Evolutionary conservation across 2,329 filamentous ascomycete species (phyloP), one percentile per base, ranked within the genome.

Genomic region (Gnomoniopsis sp.): DNA sequence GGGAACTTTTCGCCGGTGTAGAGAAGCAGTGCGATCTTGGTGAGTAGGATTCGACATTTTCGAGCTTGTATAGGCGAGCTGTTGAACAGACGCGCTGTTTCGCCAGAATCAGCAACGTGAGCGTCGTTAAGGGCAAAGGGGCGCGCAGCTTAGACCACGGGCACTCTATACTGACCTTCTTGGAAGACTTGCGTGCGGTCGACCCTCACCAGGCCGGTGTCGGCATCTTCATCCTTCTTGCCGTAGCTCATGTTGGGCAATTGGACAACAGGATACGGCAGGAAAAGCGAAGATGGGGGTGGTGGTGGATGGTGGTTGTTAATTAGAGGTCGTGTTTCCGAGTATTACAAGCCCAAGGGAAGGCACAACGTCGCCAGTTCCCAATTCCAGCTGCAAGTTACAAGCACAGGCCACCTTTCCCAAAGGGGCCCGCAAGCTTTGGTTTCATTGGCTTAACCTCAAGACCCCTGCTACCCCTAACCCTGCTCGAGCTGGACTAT

Each of bases 161-260:
- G 43, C 47, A 43, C 21, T 19, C 3, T 47, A 26, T 30, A 33
- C 80, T 72, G 77, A 97, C 95, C 95, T 88, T 99, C 95, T 81
- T 98, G 95, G 76, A 98, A 98, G 65, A 99, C 95, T 69, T 93
- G 92, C 58, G 93, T 97, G 71, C 96, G 89, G 80, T 99, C 95
- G 70, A 98, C 91, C 84, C 93, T 96, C 82, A 98, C 89, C 80
- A 98, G 85, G 72, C 90, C 88, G 74, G 88, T 86, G 74, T 97
- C 93, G 72, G 88, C 91, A 81, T 99, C 95, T 84, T 98, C 95
- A 77, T 99, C 93, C 83, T 96, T 98, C 82, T 99, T 99, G 82
- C 93, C 88, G 85, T 95, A 96, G 79, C 89, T 95, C 93, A 96
- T 96, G 72, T 67, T 86, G 79, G 77, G 78, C 76, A 57, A 51